Evolutionary conservation across 2,329 filamentous ascomycete genomes (phyloP), one percentile per base, ranked within the genome.

Genomic region (Pseudopithomyces chartarum): DNA sequence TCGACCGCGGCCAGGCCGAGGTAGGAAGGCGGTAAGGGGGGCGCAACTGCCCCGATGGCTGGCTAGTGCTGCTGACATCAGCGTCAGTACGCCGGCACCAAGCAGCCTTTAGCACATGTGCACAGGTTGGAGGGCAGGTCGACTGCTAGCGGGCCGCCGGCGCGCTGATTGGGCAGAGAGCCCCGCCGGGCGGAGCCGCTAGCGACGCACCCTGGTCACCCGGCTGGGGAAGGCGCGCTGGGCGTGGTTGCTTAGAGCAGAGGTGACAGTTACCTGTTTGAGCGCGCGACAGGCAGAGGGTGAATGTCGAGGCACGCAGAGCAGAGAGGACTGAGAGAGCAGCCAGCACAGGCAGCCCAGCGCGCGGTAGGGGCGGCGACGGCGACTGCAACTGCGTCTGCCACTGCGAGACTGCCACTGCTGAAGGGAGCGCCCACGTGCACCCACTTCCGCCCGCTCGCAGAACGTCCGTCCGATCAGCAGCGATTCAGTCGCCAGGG

Each of bases 401-500:
- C n/a, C n/a, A n/a, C n/a, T n/a, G n/a, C n/a, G n/a, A n/a, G n/a
- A n/a, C n/a, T n/a, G n/a, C n/a, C n/a, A n/a, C n/a, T n/a, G n/a
- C n/a, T n/a, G n/a, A n/a, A n/a, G n/a, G 13, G 33, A 40, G 34
- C 42, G 34, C 32, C 42, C 52, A 34, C 42, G 43, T 39, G 47
- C 47, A n/a, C 34, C 32, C 47, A 23, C 13, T 26, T 17, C 15
- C 47, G 33, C 47, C 34, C 47, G 47, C 47, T 36, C 46, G 47
- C 47, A 32, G 46, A 39, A 32, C 22, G 40, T 23, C 40, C 26
- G 54, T 52, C 52, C 56, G 64, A 70, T 70, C 67, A 68, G 38
- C 17, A 40, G 65, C 68, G 68, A 72, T 66, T 71, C 69, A 68
- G 63, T 39, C 49, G 66, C 60, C 66, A 64, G 68, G 68, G 65